Base-by-base conservation (phyloP, 2,329 filamentous ascomycete genomes). In the Aquanectria penicillioides region DNA sequence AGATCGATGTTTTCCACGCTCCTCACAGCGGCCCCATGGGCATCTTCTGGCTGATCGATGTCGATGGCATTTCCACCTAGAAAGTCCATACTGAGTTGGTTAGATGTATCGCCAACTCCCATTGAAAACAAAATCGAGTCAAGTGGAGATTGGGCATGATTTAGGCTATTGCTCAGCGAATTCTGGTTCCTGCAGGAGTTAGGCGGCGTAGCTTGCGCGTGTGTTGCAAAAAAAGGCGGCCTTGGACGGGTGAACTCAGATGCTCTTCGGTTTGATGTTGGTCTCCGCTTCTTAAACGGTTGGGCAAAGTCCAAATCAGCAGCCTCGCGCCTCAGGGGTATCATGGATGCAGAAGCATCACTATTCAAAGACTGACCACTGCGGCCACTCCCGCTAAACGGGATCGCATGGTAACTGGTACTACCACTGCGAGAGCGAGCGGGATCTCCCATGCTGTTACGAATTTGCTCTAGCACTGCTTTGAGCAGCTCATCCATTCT, bases 401-500 rank as follows among this genome's bases (percentile, higher is more conserved):
- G 46, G 10, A 63, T 15, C 7, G 41, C 43, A 7, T 62, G 49
- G 13, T 61, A 52, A 9, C 57, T 61, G 4, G 37, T 63, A 37
- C 64, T 68, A 10, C 56, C 67, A 13, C 65, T 67, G 23, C 65
- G 63, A 52, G 67, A 59, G 10, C 62, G 40, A 12, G 63, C 33
- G 4, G 26, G 37, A 9, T 71, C 69, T 25, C 58, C 59, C 48
- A 75, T 66, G 37, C 73, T 71, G n/a, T 59, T 63, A 5, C 75
- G 75, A 2, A 85, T 75, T 61, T 85, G 81, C 6, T 77, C 71
- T 33, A 84, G 75, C n/a, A 85, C 81, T n/a, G 78, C 79, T 58
- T 81, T 79, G 4, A 86, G 76, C 6, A 85, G 75, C 13, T 77
- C 73, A 25, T 82, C 80, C 82, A 86, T 86, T 49, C 80, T 77